A percentile compares a stretch with the other conserved stretches of the same genome.
Conservation (phyloP, 2,329 filamentous ascomycete genomes). For the Clarireedia homoeocarpa region DNA sequence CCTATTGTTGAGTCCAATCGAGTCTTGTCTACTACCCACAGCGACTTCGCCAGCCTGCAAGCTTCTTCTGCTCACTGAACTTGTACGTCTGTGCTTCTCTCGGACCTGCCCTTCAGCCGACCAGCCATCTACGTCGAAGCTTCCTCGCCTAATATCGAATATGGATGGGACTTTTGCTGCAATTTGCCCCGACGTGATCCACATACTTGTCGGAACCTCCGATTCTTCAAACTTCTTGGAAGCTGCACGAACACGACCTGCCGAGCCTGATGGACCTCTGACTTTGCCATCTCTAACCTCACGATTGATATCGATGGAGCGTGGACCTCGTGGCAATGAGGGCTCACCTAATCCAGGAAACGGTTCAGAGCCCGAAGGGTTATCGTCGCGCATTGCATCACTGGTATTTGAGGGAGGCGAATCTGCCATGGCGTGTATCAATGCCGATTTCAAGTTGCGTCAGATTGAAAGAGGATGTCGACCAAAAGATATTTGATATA, state of each 20-base stretch:
- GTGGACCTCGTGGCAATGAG: not conserved
- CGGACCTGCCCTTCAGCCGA: constrained; percentile 25
- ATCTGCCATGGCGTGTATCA: not conserved
- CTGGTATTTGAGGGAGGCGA: not conserved
- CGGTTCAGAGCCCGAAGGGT: constrained; percentile 8
- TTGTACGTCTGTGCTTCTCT: constrained; percentile 25
- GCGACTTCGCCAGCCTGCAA: constrained; percentile 14
- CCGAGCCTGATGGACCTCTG: constrained; percentile 15
- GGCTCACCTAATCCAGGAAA: constrained; percentile 12
- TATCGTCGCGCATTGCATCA: not conserved
- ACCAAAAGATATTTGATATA: too few species aligned
- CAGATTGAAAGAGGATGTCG: too few species aligned
- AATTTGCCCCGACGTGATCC: constrained; percentile 39
- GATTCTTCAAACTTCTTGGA: constrained; percentile 37
- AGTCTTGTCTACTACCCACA: constrained; percentile 11
- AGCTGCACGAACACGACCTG: constrained; percentile 24
- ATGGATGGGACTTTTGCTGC: constrained; percentile 28
- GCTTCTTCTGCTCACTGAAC: constrained; percentile 14
- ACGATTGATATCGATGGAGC: not conserved
- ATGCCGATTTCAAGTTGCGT: too few species aligned
- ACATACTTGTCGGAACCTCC: constrained; percentile 39
- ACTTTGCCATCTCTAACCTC: constrained; percentile 13
- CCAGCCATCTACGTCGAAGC: constrained; percentile 27
- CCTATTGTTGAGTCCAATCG: constrained; percentile 9
- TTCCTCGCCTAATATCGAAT: constrained; percentile 26